Evolutionary conservation across 2,329 filamentous ascomycete genomes (phyloP).

Genomic region (Xylariaceae sp.): DNA sequence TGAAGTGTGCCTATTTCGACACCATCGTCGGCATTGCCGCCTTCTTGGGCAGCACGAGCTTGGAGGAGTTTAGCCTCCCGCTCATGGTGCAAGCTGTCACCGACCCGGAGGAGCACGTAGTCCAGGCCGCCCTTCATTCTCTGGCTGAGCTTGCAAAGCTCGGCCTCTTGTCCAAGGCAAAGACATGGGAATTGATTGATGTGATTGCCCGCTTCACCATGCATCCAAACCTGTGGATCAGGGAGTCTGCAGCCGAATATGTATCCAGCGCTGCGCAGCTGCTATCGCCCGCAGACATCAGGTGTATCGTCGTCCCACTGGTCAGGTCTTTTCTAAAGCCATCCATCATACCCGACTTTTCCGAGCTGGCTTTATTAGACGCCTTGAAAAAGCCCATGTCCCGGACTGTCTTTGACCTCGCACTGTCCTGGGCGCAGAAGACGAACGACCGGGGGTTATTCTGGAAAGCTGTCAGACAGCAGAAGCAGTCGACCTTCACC

Average conservation of each 20-base stretch:
- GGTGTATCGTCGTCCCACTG: slow-evolving; percentile 76
- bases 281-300: slow-evolving; percentile 70
- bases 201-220: slow-evolving; percentile 78
- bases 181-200: slow-evolving; percentile 81
- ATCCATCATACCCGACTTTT: slow-evolving; percentile 55
- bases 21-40: slow-evolving; percentile 87
- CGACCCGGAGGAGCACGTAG: slow-evolving; percentile 87
- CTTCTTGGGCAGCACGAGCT: slow-evolving; percentile 78
- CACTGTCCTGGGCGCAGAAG: slow-evolving; percentile 77
- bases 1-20: slow-evolving; percentile 96
- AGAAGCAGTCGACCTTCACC: slow-evolving; percentile 57
- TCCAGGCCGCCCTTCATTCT: slow-evolving; percentile 83
- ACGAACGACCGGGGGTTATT: slow-evolving; percentile 76
- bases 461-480: slow-evolving; percentile 70
- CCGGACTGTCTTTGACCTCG: slow-evolving; percentile 74
- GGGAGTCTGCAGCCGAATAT: slow-evolving; percentile 81
- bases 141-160: slow-evolving; percentile 82
- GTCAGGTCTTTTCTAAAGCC: slow-evolving; percentile 76
- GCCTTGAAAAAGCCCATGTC: slow-evolving; percentile 75
- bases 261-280: slow-evolving; percentile 69
- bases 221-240: slow-evolving; percentile 93
- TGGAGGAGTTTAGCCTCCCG: slow-evolving; percentile 93
- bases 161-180: slow-evolving; percentile 76
- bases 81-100: slow-evolving; percentile 93
- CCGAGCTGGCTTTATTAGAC: slow-evolving; percentile 69